Conservation (phyloP, 164 flowering plant species). For the Liriodendron chinense region DNA sequence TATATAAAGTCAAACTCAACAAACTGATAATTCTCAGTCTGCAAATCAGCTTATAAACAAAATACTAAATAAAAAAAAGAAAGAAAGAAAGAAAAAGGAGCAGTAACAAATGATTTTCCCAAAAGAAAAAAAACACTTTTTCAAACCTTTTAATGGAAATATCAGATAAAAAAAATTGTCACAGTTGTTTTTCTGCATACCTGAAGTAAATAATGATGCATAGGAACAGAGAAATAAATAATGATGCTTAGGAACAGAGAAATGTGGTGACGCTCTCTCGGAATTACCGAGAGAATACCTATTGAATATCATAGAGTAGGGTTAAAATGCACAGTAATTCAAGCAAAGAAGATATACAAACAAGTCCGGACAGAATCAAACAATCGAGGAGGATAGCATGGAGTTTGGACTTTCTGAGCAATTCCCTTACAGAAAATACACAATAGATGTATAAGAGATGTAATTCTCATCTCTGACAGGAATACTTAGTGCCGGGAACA, state of each 20-base stretch:
- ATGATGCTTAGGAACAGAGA: too few species aligned
- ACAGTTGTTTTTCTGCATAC: not conserved
- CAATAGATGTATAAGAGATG: not conserved
- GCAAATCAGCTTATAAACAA: too few species aligned
- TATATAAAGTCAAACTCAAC: too few species aligned
- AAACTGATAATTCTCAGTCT: too few species aligned
- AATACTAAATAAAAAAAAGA: too few species aligned
- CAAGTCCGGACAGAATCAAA: not conserved
- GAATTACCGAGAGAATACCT: not conserved
- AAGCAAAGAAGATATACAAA: not conserved
- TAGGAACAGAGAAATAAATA: too few species aligned
- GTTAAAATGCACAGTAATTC: not conserved
- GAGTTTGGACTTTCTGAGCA: not conserved
- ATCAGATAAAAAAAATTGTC: too few species aligned
- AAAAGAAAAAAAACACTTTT: too few species aligned
- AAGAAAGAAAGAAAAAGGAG: too few species aligned
- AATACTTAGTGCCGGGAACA: not conserved
- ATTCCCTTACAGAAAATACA: not conserved
- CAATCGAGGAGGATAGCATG: not conserved
- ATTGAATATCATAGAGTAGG: not conserved
- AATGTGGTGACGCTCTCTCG: too few species aligned
- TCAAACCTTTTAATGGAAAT: too few species aligned
- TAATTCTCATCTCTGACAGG: conserved; percentile 4
- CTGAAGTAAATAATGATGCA: not conserved
- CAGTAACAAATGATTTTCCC: too few species aligned